phyloP scores from a whole-genome alignment of 176 grass and related monocot genomes.

The Avena eriantha region DNA sequence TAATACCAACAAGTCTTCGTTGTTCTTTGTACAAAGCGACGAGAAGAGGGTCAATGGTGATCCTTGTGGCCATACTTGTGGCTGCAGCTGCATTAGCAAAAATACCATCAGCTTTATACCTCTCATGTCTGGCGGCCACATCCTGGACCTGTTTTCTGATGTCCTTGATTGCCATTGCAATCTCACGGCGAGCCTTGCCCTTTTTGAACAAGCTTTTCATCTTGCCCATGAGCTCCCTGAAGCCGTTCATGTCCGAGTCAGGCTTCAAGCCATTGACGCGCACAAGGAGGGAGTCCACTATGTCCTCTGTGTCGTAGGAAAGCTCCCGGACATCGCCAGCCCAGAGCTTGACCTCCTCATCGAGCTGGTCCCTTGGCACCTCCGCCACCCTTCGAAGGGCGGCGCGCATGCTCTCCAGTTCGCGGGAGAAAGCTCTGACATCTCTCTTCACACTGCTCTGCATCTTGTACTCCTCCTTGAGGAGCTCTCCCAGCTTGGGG shows the following conservation, averaged over 20 bases:
- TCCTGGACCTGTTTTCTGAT: too few species aligned
- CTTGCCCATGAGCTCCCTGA: background rate
- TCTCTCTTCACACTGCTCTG: background rate
- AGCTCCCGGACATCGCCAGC: background rate
- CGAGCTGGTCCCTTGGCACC: background rate
- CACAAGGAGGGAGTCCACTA: background rate
- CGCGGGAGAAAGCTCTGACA: too few species aligned
- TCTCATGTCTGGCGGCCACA: too few species aligned
- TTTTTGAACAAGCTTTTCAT: background rate
- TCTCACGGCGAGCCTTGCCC: background rate
- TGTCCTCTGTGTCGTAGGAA: background rate
- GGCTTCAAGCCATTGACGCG: background rate
- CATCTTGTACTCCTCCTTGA: background rate
- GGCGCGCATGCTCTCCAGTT: background rate
- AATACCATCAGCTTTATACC: too few species aligned
- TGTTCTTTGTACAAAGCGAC: too few species aligned
- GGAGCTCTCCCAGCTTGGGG: background rate
- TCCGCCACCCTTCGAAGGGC: background rate
- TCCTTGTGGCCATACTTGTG: too few species aligned
- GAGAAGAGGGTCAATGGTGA: background rate
- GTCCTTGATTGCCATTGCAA: too few species aligned
- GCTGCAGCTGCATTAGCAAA: too few species aligned
- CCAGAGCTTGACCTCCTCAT: background rate
- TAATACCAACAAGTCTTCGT: too few species aligned
- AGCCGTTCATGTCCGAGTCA: background rate